Evolutionary conservation across 1,284 basidiomycete genomes (phyloP).

Genomic region (Apiotrichum akiyoshidainum): DNA sequence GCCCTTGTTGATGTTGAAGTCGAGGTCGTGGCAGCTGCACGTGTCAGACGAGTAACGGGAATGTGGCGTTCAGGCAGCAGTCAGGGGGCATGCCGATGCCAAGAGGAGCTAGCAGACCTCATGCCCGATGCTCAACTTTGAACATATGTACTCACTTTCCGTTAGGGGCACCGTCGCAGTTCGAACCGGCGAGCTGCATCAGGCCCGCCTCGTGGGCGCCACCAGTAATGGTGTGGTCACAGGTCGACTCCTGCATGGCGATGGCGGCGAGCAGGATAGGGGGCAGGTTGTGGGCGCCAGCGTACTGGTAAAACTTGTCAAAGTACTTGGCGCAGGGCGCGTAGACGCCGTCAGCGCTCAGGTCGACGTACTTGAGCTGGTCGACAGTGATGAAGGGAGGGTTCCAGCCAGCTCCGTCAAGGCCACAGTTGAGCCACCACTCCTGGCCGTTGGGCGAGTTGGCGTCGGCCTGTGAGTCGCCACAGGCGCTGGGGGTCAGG

Average conservation of each 20-base stretch:
- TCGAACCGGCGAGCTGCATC: constrained; percentile 79
- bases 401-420: constrained; percentile 51
- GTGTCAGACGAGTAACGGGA: neutral
- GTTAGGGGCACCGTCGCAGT: constrained; percentile 65
- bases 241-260: constrained; percentile 75
- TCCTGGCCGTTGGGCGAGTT: constrained; percentile 69
- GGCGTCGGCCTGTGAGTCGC: constrained; percentile 27
- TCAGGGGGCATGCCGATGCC: no score
- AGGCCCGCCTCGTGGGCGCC: constrained; percentile 74
- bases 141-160: constrained; percentile 56
- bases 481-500: constrained; percentile 29
- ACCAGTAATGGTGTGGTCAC: constrained; percentile 67
- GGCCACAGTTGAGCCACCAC: constrained; percentile 75
- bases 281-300: constrained; percentile 51
- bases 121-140: no score
- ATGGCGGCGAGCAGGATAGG: constrained; percentile 76
- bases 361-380: constrained; percentile 57
- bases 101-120: no score
- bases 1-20: constrained; percentile 59
- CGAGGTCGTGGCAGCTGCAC: constrained; percentile 35
- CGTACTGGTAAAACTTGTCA: constrained; percentile 63
- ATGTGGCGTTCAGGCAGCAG: no score
- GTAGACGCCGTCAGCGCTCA: constrained; percentile 63
- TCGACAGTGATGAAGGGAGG: constrained; percentile 54
- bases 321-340: constrained; percentile 61